Evolutionary conservation across 164 flowering plant species (phyloP).

Genomic region (Liriodendron chinense): DNA sequence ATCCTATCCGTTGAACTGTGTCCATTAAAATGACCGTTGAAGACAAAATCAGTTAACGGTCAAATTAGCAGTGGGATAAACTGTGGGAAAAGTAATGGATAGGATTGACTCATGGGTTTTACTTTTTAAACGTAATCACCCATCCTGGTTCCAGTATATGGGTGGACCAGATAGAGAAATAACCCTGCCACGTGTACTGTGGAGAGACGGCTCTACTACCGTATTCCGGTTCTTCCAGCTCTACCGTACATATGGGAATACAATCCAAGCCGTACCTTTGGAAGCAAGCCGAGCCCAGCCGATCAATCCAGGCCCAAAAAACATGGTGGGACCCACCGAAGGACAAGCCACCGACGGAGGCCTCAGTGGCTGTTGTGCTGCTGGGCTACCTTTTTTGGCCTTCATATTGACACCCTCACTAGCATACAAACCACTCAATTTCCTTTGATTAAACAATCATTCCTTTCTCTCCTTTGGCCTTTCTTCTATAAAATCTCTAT

Average conservation of each 20-base stretch:
- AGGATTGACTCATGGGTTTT: too few relatives aligned
- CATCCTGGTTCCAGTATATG: background rate
- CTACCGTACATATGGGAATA: background rate
- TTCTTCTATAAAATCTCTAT: background rate
- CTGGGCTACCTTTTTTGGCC: constrained; percentile 8
- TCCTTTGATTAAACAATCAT: background rate
- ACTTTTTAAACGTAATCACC: too few relatives aligned
- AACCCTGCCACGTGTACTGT: background rate
- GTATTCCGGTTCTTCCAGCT: background rate
- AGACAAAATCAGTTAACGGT: too few relatives aligned
- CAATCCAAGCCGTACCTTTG: background rate
- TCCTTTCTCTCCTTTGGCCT: background rate
- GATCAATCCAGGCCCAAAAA: background rate
- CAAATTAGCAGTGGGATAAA: too few relatives aligned
- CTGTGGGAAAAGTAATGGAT: too few relatives aligned
- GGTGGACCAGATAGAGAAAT: background rate
- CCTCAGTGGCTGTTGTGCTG: background rate
- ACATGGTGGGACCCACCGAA: constrained; percentile 7
- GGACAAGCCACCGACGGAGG: constrained; percentile 25
- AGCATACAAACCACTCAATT: background rate
- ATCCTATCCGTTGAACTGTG: too few relatives aligned
- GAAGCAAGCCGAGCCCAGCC: constrained; percentile 23
- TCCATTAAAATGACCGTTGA: too few relatives aligned
- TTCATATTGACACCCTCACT: constrained; percentile 12
- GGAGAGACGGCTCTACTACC: too few relatives aligned